Conservation (phyloP, 1,284 basidiomycete species). For the Apiotrichum mycotoxinovorans region DNA sequence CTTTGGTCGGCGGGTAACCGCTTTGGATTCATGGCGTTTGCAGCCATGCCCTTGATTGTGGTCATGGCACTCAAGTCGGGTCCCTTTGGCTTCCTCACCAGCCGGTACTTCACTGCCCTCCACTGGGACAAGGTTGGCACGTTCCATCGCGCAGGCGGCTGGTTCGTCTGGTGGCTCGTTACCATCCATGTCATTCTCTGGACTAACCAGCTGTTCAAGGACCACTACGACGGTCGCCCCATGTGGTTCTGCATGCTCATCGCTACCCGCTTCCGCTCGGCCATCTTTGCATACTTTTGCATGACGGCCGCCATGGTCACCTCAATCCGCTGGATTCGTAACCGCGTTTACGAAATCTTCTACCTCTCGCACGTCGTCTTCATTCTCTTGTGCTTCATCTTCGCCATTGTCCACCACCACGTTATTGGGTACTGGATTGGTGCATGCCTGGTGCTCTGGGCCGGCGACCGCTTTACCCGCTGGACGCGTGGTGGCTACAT, state of each 20-base stretch:
- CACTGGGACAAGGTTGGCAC: constrained; percentile 73
- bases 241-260: constrained; percentile 64
- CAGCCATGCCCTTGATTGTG: constrained; percentile 70
- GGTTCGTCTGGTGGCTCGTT: constrained; percentile 69
- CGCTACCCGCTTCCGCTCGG: constrained; percentile 69
- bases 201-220: constrained; percentile 65
- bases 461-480: constrained; percentile 62
- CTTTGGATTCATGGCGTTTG: constrained; percentile 72
- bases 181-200: constrained; percentile 68
- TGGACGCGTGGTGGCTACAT: constrained; percentile 60
- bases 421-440: constrained; percentile 59
- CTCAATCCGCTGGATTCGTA: constrained; percentile 64
- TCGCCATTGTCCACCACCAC: constrained; percentile 65
- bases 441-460: constrained; percentile 64
- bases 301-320: constrained; percentile 66
- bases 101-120: constrained; percentile 64
- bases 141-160: constrained; percentile 68
- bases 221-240: constrained; percentile 54
- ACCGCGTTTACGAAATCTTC: constrained; percentile 70
- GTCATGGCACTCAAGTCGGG: constrained; percentile 75
- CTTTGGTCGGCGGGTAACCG: constrained; percentile 75
- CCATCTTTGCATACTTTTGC: constrained; percentile 65
- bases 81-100: constrained; percentile 73
- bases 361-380: constrained; percentile 67
- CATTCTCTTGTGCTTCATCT: constrained; percentile 60